phyloP scores from a whole-genome alignment of 768 basidiomycete genomes.

The Calocera cornea region DNA sequence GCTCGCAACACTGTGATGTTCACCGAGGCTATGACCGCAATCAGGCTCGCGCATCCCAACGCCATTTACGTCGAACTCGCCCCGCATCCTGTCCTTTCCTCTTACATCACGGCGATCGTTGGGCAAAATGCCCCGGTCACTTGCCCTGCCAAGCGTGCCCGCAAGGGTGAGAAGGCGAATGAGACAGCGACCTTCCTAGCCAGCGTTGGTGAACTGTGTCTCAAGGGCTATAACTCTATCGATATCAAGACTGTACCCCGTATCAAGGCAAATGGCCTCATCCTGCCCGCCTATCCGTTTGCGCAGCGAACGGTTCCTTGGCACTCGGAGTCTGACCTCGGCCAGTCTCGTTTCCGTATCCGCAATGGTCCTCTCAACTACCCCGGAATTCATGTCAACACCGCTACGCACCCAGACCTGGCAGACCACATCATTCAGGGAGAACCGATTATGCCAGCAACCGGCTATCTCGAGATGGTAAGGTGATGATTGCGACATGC shows the following conservation, averaged over 20 bases:
- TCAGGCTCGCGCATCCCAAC: slow-evolving; percentile 16
- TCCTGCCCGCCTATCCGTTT: slow-evolving; percentile 24
- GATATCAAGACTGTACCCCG: slow-evolving; percentile 22
- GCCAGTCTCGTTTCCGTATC: slow-evolving; percentile 17
- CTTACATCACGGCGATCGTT: slow-evolving; percentile 22
- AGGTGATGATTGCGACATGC: slow-evolving; percentile 1
- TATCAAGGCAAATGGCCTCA: slow-evolving; percentile 15
- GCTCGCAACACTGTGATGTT: slow-evolving; percentile 30
- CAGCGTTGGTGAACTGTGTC: slow-evolving; percentile 22
- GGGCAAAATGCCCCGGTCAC: slow-evolving; percentile 15
- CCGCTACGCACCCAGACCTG: slow-evolving; percentile 28
- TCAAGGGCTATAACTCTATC: slow-evolving; percentile 23
- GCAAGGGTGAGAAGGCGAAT: slow-evolving; percentile 12
- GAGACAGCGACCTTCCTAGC: slow-evolving; percentile 22
- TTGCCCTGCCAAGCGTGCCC: slow-evolving; percentile 22
- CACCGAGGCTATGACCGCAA: slow-evolving; percentile 20
- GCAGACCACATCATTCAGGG: slow-evolving; percentile 35
- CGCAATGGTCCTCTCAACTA: slow-evolving; percentile 29
- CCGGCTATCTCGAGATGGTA: slow-evolving; percentile 33
- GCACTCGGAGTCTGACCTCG: slow-evolving; percentile 11
- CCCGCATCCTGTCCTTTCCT: slow-evolving; percentile 30
- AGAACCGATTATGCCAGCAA: slow-evolving; percentile 36
- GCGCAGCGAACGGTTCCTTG: slow-evolving; percentile 19
- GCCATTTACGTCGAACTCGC: slow-evolving; percentile 27
- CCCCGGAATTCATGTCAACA: slow-evolving; percentile 26